These are phyloP conservation scores for Citrus unshiu DNA, from an alignment of 345 rosid species.

Conservation along the genomic window DNA sequence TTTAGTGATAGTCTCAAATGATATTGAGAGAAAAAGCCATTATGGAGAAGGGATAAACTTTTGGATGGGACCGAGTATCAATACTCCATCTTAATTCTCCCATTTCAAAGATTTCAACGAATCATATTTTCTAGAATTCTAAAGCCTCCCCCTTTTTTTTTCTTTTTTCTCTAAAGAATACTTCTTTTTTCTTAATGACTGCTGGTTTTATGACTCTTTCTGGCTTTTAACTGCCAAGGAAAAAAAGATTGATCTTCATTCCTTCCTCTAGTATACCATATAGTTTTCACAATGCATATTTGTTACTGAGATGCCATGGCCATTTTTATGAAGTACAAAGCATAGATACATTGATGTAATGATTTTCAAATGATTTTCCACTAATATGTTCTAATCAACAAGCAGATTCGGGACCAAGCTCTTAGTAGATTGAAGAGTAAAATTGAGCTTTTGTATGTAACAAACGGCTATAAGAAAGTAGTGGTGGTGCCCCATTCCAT, in stretches of 20 bases:
- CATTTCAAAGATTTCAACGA: neutral
- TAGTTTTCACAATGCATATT: neutral
- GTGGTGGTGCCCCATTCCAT: constrained; percentile 83
- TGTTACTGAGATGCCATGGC: neutral
- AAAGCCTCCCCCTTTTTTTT: neutral
- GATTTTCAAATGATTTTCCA: constrained; percentile 8
- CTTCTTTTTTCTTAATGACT: neutral
- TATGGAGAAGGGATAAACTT: neutral
- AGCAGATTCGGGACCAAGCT: constrained; percentile 66
- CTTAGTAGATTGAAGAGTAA: constrained; percentile 76
- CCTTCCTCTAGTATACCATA: no score
- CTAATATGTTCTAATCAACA: constrained; percentile 21
- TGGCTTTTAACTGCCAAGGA: neutral
- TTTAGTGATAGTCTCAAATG: neutral
- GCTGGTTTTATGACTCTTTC: neutral
- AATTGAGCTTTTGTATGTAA: constrained; percentile 62
- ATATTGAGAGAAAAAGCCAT: neutral
- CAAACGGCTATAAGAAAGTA: constrained; percentile 61
- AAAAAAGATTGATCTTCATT: neutral
- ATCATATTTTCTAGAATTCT: neutral
- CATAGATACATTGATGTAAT: neutral
- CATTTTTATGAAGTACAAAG: neutral
- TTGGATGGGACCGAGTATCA: neutral
- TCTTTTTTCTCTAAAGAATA: no score
- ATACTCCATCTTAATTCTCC: neutral